Evolutionary conservation across 2,329 filamentous ascomycete genomes (phyloP).

Genomic region (Hymenoscyphus fraxineus): DNA sequence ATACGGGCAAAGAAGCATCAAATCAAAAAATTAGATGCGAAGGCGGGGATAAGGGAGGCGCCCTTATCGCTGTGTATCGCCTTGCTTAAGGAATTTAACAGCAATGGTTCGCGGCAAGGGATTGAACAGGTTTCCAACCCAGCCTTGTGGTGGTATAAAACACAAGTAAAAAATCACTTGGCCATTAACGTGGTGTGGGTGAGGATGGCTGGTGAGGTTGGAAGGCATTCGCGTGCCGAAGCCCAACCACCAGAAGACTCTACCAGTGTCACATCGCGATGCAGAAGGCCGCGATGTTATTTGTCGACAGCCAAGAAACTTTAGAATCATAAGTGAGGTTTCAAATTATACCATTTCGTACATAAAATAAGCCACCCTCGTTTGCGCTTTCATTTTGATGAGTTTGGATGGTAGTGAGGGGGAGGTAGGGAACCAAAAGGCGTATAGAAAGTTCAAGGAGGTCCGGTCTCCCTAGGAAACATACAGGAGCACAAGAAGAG

Average conservation of each 20-base stretch:
- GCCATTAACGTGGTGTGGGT: background rate
- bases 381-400: background rate
- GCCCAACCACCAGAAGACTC: constrained; percentile 10
- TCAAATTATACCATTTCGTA: background rate
- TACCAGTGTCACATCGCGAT: background rate
- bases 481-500: background rate
- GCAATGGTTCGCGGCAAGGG: constrained; percentile 27
- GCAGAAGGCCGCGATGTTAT: background rate
- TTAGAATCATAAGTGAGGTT: too few species aligned
- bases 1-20: constrained; percentile 14
- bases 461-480: background rate
- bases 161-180: background rate
- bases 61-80: constrained; percentile 23
- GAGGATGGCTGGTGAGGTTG: constrained; percentile 7
- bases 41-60: constrained; percentile 22
- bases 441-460: background rate
- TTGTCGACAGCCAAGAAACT: background rate
- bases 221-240: constrained; percentile 14
- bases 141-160: constrained; percentile 9
- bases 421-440: background rate
- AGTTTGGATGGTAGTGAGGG: background rate
- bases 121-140: constrained; percentile 12
- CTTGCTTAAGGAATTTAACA: constrained; percentile 27
- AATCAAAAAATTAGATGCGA: constrained; percentile 23
- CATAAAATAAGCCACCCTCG: background rate